Conservation (phyloP, 169 alveolate genomes). For the Eimeria acervulina region DNA sequence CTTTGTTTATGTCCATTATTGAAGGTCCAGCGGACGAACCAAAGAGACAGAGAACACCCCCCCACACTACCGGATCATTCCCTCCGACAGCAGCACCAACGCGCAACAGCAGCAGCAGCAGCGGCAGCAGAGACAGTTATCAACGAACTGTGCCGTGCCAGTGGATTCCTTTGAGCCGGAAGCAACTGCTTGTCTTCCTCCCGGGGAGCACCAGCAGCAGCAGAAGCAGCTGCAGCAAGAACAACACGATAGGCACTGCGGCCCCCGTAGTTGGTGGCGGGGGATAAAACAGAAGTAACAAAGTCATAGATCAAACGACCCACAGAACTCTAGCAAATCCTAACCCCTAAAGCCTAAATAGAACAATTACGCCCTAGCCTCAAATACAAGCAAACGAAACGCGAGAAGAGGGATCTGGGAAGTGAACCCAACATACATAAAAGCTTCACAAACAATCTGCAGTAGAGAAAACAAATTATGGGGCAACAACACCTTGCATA, state of each 20-base stretch:
- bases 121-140: slow-evolving; percentile 50
- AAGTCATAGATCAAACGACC: background rate
- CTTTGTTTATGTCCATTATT: background rate
- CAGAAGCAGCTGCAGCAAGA: background rate
- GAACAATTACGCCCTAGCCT: background rate
- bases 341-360: too few relatives aligned
- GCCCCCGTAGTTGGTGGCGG: slow-evolving; percentile 15
- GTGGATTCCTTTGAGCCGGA: slow-evolving; percentile 25
- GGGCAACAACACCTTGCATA: background rate
- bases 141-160: slow-evolving; percentile 12
- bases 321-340: background rate
- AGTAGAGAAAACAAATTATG: too few relatives aligned
- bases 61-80: background rate
- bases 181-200: slow-evolving; percentile 14
- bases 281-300: slow-evolving; percentile 7
- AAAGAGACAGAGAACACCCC: background rate
- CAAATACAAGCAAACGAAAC: background rate
- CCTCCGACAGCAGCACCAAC: slow-evolving; percentile 15
- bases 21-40: background rate
- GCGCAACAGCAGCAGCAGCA: slow-evolving; percentile 53
- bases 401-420: background rate
- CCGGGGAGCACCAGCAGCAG: slow-evolving; percentile 13
- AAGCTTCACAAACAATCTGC: too few relatives aligned
- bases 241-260: slow-evolving; percentile 4
- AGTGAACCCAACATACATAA: too few relatives aligned